Conservation (phyloP, 192 early-diverging fungal species). For the Backusella australiensis region DNA sequence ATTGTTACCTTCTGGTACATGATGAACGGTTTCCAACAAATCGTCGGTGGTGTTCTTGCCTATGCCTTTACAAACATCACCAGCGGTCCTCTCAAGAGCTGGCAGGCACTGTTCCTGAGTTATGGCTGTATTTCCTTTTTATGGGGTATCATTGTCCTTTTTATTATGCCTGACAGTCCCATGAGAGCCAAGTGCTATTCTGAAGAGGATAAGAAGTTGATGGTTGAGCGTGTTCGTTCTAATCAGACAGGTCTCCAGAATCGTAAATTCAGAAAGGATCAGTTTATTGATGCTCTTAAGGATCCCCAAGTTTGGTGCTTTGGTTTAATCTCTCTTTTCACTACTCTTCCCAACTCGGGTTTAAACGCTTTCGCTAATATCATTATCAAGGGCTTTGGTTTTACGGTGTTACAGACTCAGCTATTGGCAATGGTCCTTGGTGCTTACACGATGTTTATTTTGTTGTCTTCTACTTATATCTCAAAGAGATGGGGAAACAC, state of each 20-base stretch:
- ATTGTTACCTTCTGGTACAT: constrained; percentile 19
- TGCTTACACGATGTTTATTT: constrained; percentile 13
- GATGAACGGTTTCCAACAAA: constrained; percentile 24
- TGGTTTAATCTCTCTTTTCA: constrained; percentile 14
- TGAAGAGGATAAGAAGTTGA: constrained; percentile 22
- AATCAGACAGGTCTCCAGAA: constrained; percentile 24
- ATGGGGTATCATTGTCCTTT: constrained; percentile 5
- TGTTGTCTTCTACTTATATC: constrained; percentile 2
- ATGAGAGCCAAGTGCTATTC: constrained; percentile 27
- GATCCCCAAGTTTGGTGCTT: constrained; percentile 7
- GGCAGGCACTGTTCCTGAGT: constrained; percentile 22
- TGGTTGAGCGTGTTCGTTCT: constrained; percentile 20
- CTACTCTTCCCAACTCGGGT: constrained; percentile 17
- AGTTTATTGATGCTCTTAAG: constrained; percentile 12
- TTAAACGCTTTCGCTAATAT: constrained; percentile 19
- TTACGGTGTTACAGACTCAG: constrained; percentile 22
- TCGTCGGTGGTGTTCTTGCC: constrained; percentile 19
- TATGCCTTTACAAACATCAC: constrained; percentile 26
- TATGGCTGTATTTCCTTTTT: constrained; percentile 12
- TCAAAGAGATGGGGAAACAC: constrained; percentile 15
- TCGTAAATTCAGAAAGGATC: constrained; percentile 15
- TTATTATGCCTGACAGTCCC: constrained; percentile 20
- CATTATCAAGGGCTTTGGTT: constrained; percentile 19
- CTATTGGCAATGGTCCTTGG: constrained; percentile 18
- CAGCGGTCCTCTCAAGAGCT: constrained; percentile 13